Evolutionary conservation across 805 yeast genomes (phyloP).

Genomic region (Saccharomycopsis babjevae): DNA sequence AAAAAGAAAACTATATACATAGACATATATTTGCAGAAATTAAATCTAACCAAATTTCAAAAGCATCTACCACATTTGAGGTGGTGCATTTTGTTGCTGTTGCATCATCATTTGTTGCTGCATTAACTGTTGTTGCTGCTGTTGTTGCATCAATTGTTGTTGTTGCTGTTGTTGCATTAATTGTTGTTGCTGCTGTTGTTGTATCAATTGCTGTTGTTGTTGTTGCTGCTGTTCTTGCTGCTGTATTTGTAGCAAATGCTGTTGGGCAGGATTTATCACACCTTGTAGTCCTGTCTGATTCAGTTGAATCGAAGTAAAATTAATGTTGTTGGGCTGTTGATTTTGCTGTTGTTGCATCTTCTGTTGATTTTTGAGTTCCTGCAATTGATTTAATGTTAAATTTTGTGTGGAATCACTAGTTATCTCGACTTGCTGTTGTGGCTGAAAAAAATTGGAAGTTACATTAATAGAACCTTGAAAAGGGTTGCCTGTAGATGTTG

Average conservation of each 20-base stretch:
- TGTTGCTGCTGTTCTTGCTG: constrained; percentile 3
- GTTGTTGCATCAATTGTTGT: constrained; percentile 9
- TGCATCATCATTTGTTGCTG: constrained; percentile 3
- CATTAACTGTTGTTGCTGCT: background rate
- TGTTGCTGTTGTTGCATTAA: constrained; percentile 5
- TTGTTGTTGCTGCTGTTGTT: constrained; percentile 9
- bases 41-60: too few relatives aligned
- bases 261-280: constrained; percentile 2
- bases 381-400: constrained; percentile 9
- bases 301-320: background rate
- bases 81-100: background rate
- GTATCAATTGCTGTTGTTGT: constrained; percentile 1
- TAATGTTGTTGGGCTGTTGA: background rate
- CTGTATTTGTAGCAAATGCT: constrained; percentile 2
- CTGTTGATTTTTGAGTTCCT: constrained; percentile 12
- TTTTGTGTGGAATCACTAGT: constrained; percentile 18
- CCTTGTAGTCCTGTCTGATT: constrained; percentile 6
- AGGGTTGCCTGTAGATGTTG: constrained; percentile 15
- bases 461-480: constrained; percentile 1
- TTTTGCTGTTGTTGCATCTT: constrained; percentile 1
- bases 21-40: too few relatives aligned
- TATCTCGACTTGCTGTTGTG: constrained; percentile 1
- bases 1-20: too few relatives aligned
- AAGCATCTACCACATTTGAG: background rate
- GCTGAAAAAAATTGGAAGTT: background rate